Conservation (phyloP, 1,139 yeast genomes). For the Eremothecium cymbalariae region DNA sequence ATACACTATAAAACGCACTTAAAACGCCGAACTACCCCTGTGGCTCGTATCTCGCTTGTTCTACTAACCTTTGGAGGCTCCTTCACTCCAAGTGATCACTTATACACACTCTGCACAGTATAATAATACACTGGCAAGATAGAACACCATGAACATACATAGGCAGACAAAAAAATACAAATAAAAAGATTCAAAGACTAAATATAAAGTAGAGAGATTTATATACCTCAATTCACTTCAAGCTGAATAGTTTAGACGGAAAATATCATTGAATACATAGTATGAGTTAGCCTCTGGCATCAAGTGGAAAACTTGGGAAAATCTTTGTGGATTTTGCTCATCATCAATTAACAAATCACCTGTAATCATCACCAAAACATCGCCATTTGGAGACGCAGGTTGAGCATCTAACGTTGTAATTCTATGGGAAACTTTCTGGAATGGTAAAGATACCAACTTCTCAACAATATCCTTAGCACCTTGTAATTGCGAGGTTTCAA, state of each 20-base stretch:
- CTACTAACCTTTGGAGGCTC: too few species aligned
- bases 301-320: conserved; percentile 94
- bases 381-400: conserved; percentile 92
- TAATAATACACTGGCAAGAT: too few species aligned
- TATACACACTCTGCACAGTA: too few species aligned
- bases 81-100: too few species aligned
- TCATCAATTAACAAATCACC: conserved; percentile 89
- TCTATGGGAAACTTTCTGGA: conserved; percentile 86
- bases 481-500: conserved; percentile 89
- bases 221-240: conserved; percentile 16
- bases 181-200: too few species aligned
- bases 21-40: too few species aligned
- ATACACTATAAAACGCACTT: too few species aligned
- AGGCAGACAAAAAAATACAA: too few species aligned
- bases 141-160: too few species aligned
- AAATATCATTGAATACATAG: conserved; percentile 92
- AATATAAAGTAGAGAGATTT: too few species aligned
- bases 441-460: conserved; percentile 79
- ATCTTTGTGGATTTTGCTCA: conserved; percentile 89
- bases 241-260: conserved; percentile 74
- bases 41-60: too few species aligned
- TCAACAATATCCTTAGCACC: conserved; percentile 91
- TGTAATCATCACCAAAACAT: conserved; percentile 94
- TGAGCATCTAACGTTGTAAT: conserved; percentile 95
- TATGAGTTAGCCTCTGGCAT: conserved; percentile 87